These are phyloP conservation scores for Aurantiochytrium sp. DNA, from an alignment of 108 stramenopile species.

Conservation along the genomic window DNA sequence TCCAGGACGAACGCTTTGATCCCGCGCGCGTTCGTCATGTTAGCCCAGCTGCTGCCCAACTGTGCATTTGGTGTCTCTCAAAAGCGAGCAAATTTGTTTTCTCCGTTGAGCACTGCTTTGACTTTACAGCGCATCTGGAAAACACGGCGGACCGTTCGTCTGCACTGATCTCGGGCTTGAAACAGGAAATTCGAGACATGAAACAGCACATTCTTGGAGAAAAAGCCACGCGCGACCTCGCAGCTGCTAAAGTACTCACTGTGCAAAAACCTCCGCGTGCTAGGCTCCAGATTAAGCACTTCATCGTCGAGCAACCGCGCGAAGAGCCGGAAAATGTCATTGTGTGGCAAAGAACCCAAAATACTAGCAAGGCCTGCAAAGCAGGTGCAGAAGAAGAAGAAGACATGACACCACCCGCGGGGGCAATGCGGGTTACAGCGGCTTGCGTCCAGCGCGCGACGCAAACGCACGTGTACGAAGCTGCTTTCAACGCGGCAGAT, in stretches of 20 bases:
- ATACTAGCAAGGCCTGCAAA: not conserved
- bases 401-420: too few species aligned
- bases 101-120: not conserved
- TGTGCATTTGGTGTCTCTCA: not conserved
- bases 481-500: too few species aligned
- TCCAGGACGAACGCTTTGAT: not conserved
- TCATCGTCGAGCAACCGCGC: not conserved
- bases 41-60: not conserved
- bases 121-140: not conserved
- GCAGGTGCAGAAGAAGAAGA: too few species aligned
- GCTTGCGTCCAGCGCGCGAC: too few species aligned
- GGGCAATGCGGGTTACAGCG: too few species aligned
- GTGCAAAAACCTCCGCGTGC: not conserved
- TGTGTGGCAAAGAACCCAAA: not conserved
- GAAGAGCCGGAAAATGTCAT: not conserved
- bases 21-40: not conserved
- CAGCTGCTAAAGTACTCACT: not conserved
- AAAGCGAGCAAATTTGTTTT: not conserved
- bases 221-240: not conserved
- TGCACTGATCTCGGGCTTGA: not conserved
- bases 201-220: not conserved
- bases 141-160: not conserved
- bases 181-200: not conserved
- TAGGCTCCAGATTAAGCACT: not conserved
- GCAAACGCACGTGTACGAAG: too few species aligned